These are phyloP conservation scores for Nicotiana rustica DNA, from an alignment of 305 asterid genomes.

Conservation along the genomic window DNA sequence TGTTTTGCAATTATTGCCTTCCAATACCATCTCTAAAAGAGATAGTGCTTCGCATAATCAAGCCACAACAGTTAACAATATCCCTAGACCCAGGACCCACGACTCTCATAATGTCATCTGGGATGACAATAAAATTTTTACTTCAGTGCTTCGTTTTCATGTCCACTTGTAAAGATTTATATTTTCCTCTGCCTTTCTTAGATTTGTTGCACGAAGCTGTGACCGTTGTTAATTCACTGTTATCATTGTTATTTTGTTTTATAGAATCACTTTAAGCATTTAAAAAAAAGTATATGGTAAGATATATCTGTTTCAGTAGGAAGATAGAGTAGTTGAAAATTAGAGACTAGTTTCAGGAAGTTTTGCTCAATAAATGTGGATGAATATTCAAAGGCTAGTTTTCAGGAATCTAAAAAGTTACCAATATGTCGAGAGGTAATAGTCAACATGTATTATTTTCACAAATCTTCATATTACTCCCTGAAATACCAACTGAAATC, in stretches of 20 bases:
- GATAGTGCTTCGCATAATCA: background rate
- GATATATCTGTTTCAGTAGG: background rate
- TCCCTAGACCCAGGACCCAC: background rate
- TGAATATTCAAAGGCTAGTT: background rate
- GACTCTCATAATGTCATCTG: background rate
- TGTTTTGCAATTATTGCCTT: background rate
- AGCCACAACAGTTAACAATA: constrained; percentile 20
- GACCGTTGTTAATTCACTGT: background rate
- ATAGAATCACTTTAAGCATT: background rate
- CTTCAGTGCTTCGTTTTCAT: constrained; percentile 4
- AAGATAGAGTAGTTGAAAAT: too few species aligned
- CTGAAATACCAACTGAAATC: constrained; percentile 7
- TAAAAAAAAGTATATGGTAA: background rate
- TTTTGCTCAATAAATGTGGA: too few species aligned
- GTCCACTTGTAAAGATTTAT: background rate
- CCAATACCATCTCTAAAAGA: background rate
- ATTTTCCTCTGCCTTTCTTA: constrained; percentile 4
- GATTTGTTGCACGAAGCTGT: constrained; percentile 13
- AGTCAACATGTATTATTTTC: background rate
- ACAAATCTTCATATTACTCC: constrained; percentile 6
- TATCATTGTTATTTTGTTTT: background rate
- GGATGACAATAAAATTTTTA: background rate
- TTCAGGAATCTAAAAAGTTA: background rate
- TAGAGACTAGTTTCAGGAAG: background rate
- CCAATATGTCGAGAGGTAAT: background rate